Evolutionary conservation across 2,329 filamentous ascomycete genomes (phyloP), one percentile per base, ranked within the genome.

Genomic region (Myriangium duriaei): DNA sequence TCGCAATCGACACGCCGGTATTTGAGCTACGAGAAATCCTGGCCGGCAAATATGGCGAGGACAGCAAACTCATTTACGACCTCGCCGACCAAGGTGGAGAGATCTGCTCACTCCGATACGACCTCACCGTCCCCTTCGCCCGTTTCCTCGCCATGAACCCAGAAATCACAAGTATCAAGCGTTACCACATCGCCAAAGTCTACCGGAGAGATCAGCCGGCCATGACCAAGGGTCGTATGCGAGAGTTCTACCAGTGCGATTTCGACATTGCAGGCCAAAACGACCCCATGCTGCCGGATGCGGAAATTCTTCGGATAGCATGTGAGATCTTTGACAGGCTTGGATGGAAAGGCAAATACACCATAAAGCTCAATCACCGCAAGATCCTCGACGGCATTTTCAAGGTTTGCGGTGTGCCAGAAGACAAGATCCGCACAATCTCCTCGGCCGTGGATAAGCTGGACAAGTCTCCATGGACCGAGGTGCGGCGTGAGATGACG

Each of bases 241-340:
- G 88, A 53, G 88, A 95, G 62, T 94, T 94, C 62, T 94, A 92
- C 65, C 87, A 95, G 62, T 95, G 87, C 65, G 88, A 96, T 63
- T 92, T 95, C 55, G 87, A 95, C 57, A 88, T 95, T 62, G 87
- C 87, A 10, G 86, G 87, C 44, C 68, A 65, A 30, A 92, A 85
- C 64, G 88, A 94, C 56, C 63, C 83, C 38, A 94, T 95, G 86
- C 72, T 94, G 16, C 84, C 87, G 40, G 88, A 95, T 54, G 82
- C 86, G 26, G 87, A 95, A 63, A 80, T 94, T 42, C 64, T 96
- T 50, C 73, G 81, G 41, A 86, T 95, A 47, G 74, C 83, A 34
- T 77, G 75, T 50, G 86, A 95, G 56, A 81, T 93, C 29, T 93
- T 95, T 52, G 75, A 88, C 49, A 74, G 73, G 33, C 67, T 95